Evolutionary conservation across 768 basidiomycete species (phyloP).

Genomic region (Suillus variegatus): DNA sequence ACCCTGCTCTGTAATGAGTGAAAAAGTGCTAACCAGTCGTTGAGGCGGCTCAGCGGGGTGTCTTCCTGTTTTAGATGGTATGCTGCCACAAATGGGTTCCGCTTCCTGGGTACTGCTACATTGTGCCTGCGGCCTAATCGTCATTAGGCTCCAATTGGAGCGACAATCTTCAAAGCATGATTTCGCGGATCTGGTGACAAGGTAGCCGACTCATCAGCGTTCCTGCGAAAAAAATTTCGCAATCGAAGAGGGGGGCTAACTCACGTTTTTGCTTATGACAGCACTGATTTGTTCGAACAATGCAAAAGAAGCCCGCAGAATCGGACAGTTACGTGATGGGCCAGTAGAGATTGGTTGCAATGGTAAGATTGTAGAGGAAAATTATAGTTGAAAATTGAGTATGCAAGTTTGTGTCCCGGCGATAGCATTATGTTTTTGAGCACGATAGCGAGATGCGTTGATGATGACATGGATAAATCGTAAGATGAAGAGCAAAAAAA

Average conservation of each 20-base stretch:
- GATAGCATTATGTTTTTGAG: slow-evolving; percentile 11
- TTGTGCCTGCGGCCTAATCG: neutral
- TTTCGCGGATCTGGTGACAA: slow-evolving; percentile 47
- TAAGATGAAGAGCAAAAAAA: slow-evolving; percentile 21
- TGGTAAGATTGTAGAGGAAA: slow-evolving; percentile 4
- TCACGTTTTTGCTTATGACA: slow-evolving; percentile 70
- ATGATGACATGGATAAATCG: slow-evolving; percentile 11
- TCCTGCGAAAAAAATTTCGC: slow-evolving; percentile 6
- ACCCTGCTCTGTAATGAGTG: neutral
- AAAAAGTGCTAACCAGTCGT: neutral
- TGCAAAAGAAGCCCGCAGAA: slow-evolving; percentile 8
- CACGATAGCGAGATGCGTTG: slow-evolving; percentile 12
- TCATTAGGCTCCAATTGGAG: neutral
- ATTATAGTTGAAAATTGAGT: neutral
- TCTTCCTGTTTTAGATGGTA: neutral
- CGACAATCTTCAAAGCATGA: slow-evolving; percentile 43
- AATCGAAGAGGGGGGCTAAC: slow-evolving; percentile 31
- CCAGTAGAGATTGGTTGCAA: neutral
- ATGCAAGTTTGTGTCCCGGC: slow-evolving; percentile 7
- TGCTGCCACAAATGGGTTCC: neutral
- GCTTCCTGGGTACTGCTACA: neutral
- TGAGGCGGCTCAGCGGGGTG: neutral
- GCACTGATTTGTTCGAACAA: slow-evolving; percentile 40
- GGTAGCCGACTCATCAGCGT: slow-evolving; percentile 5
- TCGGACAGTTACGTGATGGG: slow-evolving; percentile 26